Percentiles rank a stretch among this genome's conserved stretches.
phyloP scores from a whole-genome alignment of 1,284 basidiomycete species.

The Pseudozyma sp. region DNA sequence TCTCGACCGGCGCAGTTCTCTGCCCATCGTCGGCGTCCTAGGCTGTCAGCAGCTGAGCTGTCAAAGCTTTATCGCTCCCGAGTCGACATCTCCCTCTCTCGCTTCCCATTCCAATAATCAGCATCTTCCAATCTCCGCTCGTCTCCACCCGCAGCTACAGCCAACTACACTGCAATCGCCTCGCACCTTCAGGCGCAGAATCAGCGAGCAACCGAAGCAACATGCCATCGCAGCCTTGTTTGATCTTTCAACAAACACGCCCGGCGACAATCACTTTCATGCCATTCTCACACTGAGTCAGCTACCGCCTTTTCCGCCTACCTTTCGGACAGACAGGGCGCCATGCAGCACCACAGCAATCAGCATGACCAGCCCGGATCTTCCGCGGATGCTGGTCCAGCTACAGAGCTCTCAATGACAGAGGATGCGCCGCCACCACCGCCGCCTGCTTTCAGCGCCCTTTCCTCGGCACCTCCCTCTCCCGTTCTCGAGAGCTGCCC shows the following conservation, averaged over 20 bases:
- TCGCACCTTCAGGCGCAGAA: too few species aligned
- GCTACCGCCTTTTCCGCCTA: background rate
- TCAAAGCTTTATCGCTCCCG: conserved; percentile 8
- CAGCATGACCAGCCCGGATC: conserved; percentile 1
- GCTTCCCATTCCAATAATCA: background rate
- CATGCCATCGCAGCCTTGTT: conserved; percentile 12
- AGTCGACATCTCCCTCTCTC: background rate
- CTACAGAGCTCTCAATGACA: background rate
- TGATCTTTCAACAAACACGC: background rate
- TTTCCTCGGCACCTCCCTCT: conserved; percentile 12
- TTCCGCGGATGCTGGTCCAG: conserved; percentile 2
- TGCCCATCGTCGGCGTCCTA: background rate
- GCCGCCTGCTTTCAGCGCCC: conserved; percentile 13
- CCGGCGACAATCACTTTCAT: conserved; percentile 1
- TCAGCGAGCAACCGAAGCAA: background rate
- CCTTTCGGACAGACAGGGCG: background rate
- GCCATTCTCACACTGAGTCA: background rate
- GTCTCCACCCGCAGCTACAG: background rate
- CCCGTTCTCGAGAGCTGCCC: conserved; percentile 1
- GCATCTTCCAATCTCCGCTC: conserved; percentile 10
- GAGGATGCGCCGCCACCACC: conserved; percentile 19
- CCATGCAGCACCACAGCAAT: background rate
- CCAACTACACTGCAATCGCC: too few species aligned
- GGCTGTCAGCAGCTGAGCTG: background rate
- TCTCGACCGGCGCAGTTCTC: background rate